Percentiles rank a stretch among this genome's conserved stretches.
Evolutionary conservation across 345 rosid species (phyloP).

Genomic region (Angophora floribunda): DNA sequence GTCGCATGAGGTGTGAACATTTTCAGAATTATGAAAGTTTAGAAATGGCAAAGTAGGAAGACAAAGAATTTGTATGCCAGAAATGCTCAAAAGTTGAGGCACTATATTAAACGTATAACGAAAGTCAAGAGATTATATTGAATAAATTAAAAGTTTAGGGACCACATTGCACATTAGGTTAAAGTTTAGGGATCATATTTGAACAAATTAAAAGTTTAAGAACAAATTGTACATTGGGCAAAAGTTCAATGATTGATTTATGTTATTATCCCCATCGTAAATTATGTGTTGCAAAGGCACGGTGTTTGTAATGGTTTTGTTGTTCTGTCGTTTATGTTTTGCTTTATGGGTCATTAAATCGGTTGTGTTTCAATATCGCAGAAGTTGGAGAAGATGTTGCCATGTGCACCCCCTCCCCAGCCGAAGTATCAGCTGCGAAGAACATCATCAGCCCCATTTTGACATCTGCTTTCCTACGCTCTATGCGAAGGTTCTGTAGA

Average conservation of each 20-base stretch:
- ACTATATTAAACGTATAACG: too few species aligned
- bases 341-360: neutral
- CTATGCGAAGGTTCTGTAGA: constrained; percentile 15
- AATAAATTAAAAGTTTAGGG: too few species aligned
- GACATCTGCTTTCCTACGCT: constrained; percentile 1
- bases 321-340: neutral
- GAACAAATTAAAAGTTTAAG: too few species aligned
- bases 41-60: neutral
- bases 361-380: constrained; percentile 3
- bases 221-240: too few species aligned
- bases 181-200: too few species aligned
- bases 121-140: too few species aligned
- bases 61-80: neutral
- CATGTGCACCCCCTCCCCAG: constrained; percentile 44
- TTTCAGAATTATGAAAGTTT: neutral
- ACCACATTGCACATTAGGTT: too few species aligned
- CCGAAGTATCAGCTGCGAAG: constrained; percentile 64
- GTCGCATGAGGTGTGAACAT: neutral
- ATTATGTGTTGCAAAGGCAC: neutral
- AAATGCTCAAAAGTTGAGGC: neutral
- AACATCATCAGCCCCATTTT: constrained; percentile 59
- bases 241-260: too few species aligned
- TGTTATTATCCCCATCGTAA: neutral
- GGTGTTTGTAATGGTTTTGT: neutral
- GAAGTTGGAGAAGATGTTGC: constrained; percentile 61